Evolutionary conservation across 148 eudicot species (phyloP), one percentile per base, ranked within the genome.

Genomic region (Rhododendron henanense): DNA sequence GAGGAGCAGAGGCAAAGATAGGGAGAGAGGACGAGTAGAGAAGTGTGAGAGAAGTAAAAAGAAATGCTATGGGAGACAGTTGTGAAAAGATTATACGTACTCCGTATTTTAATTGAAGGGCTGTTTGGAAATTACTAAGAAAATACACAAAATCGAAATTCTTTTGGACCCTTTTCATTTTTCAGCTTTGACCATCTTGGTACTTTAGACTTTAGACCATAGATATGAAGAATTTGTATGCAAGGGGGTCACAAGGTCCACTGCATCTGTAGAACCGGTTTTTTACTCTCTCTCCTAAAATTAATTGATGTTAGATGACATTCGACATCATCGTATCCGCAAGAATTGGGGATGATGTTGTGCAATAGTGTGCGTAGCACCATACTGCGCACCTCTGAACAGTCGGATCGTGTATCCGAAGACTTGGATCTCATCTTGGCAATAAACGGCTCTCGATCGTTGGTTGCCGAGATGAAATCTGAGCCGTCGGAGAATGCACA

Each of bases 21-120:
- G 57, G 41, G 57, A 85, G 86, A 83, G 37, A 41, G 84, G 75
- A 47, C 71, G 31, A 53, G 81, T 31, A 74, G 69, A 18, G 80
- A 51, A 55, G 75, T 51, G 85, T 35, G 35, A 73, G 79, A 61
- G 35, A 47, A 35, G 14, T 9, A 77, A 41, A 31, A 9, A 8
- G 4, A 39, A 8, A 75, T 18, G 48, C 13, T 75, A 10, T 18
- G 31, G 13, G 11, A 9, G 73, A 39, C 44, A 59, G 84, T 39
- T 19, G 84, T 82, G 75, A 82, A 61, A 41, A 69, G 85, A 83
- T 83, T 61, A 61, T 63, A 4, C 45, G 45, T 31, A 31, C 31
- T 31, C 31, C 31, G 31, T 41, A 41, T 41, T 25, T 61, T n/a
- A 23, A 28, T 18, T 5, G 10, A 6, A 53, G 83, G 59, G 78